Percentiles rank a stretch among this genome's conserved stretches.
These are phyloP conservation scores for Acorus calamus DNA, from an alignment of 106 monocot genomes.

Conservation along the genomic window DNA sequence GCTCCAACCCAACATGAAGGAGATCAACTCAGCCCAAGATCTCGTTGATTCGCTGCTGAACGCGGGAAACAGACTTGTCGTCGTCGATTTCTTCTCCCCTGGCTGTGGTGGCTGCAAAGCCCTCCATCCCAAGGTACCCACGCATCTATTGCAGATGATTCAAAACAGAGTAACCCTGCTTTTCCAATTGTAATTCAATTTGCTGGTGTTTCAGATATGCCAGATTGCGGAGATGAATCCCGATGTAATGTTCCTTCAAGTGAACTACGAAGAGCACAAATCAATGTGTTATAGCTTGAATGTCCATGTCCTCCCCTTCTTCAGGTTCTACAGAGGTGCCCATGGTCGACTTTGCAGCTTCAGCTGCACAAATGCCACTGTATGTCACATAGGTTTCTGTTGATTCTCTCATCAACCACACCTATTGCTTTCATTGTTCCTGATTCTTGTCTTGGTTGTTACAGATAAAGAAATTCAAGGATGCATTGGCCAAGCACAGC, in stretches of 20 bases:
- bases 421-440: not conserved
- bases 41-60: constrained; percentile 56
- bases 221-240: constrained; percentile 83
- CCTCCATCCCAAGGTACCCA: constrained; percentile 73
- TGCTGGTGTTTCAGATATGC: constrained; percentile 44
- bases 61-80: constrained; percentile 59
- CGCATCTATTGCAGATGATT: too few relatives aligned
- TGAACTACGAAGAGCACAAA: constrained; percentile 83
- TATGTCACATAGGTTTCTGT: constrained; percentile 18
- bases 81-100: constrained; percentile 92
- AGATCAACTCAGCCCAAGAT: constrained; percentile 67
- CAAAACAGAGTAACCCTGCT: not conserved
- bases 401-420: not conserved
- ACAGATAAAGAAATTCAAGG: constrained; percentile 96
- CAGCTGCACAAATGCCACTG: constrained; percentile 95
- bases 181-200: not conserved
- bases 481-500: constrained; percentile 73
- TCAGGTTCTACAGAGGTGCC: constrained; percentile 89
- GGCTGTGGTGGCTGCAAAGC: constrained; percentile 83
- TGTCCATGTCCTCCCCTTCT: constrained; percentile 95
- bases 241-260: constrained; percentile 62
- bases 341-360: constrained; percentile 87
- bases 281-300: constrained; percentile 90
- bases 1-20: constrained; percentile 79
- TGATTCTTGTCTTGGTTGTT: constrained; percentile 5